Conservation (phyloP, 345 rosid genomes). For the Brassica nigra region DNA sequence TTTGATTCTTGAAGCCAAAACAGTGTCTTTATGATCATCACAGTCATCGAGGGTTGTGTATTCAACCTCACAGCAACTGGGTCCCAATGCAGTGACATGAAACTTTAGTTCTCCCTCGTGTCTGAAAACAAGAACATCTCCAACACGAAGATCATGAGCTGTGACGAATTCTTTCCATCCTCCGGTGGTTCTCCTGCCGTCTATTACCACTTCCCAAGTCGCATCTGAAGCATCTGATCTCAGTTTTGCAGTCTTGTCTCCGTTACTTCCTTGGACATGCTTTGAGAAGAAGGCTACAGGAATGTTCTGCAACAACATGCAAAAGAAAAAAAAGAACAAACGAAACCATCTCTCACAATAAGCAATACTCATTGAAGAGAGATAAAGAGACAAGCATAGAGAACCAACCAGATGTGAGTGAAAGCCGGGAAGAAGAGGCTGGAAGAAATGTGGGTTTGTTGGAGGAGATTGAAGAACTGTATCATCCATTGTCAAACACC, state of each 20-base stretch:
- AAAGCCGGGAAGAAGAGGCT: slow-evolving; percentile 31
- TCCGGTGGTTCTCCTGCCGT: slow-evolving; percentile 18
- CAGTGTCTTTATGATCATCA: not conserved
- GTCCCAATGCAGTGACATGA: slow-evolving; percentile 21
- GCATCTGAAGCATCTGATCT: slow-evolving; percentile 17
- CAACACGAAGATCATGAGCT: slow-evolving; percentile 29
- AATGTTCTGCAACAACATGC: slow-evolving; percentile 32
- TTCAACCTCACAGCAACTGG: slow-evolving; percentile 26
- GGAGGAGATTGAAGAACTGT: slow-evolving; percentile 15
- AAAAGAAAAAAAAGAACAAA: not conserved
- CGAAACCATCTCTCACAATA: slow-evolving; percentile 5
- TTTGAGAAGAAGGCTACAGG: slow-evolving; percentile 13
- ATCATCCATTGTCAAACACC: slow-evolving; percentile 23
- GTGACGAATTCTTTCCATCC: slow-evolving; percentile 32
- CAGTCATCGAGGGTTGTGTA: slow-evolving; percentile 15
- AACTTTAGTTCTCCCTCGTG: slow-evolving; percentile 31
- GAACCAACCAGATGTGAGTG: slow-evolving; percentile 9
- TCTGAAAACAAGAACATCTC: slow-evolving; percentile 34
- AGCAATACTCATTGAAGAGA: slow-evolving; percentile 3
- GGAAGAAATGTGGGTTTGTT: slow-evolving; percentile 29
- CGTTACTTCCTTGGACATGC: slow-evolving; percentile 6
- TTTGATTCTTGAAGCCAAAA: not conserved
- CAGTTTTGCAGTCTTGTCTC: not conserved
- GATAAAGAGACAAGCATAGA: not conserved
- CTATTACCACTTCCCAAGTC: slow-evolving; percentile 18